Base-by-base conservation (phyloP, 208 protist genomes). In the Acanthamoeba culbertsoni region DNA sequence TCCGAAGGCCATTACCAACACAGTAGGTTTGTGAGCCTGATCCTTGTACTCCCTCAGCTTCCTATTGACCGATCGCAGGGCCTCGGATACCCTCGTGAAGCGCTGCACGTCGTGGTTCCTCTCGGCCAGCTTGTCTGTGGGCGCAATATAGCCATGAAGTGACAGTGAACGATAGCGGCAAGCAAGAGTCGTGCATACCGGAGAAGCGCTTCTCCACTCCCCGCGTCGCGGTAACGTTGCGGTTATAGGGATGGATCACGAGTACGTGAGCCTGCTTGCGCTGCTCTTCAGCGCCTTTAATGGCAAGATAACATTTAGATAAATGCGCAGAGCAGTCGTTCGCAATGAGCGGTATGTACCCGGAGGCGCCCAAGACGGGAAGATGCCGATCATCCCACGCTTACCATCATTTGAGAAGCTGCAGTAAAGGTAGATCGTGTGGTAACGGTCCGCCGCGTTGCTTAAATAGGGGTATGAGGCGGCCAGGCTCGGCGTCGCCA, bases 381-480 rank as follows among this genome's bases (percentile, higher is more conserved):
- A 91, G 84, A 91, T 65, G 35, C 84, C 84, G 14, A 91, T 91
- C 35, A 91, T 93, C 3, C 88, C 88, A 14, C 88, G 59, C 33
- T 90, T 62, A 8, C 63, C 59, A 53, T 93, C 88, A 28, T 16
- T 28, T 26, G 88, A 40, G n/a, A 93, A 93, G 65, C 88, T 93
- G 88, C 51, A 62, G 88, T 93, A 93, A 43, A 93, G 35, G 62
- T 82, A 93, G 33, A 93, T 53, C 12, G 3, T 82, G 33, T 62
- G 59, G 43, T 93, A 93, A 26, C 88, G 88, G n/a, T 93, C 88
- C 5, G 42, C 28, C 31, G 6, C 6, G 43, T 93, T 93, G 43
- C 42, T 45, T 42, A 93, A 45, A 40, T 93, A 93, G 12, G 55
- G n/a, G 53, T 91, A 40, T 28, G 31, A 20, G 53, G 18, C 53